Conservation (phyloP, 108 stramenopile species). For the Epipyxis sp. region DNA sequence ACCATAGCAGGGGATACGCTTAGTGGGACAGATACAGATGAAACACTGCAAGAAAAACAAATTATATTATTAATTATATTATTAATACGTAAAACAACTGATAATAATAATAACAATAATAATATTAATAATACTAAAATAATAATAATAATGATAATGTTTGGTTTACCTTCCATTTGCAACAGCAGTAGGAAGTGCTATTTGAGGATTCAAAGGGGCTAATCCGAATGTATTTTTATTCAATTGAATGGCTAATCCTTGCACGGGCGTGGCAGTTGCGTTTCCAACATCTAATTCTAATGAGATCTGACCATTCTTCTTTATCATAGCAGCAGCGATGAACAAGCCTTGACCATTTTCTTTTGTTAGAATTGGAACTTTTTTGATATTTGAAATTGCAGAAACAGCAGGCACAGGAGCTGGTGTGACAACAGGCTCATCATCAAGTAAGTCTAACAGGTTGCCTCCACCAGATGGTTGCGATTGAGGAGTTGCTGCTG, state of each 20-base stretch:
- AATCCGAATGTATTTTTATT: slow-evolving; percentile 97
- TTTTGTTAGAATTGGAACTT: background rate
- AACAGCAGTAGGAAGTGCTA: slow-evolving; percentile 72
- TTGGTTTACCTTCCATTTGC: slow-evolving; percentile 58
- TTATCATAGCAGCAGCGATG: background rate
- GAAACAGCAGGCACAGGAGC: background rate
- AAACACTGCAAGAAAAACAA: background rate
- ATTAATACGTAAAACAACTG: too few species aligned
- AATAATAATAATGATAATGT: too few species aligned
- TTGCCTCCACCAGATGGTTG: background rate
- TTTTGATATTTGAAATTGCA: background rate
- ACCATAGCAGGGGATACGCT: slow-evolving; percentile 71
- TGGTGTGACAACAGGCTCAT: background rate
- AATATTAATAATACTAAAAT: too few species aligned
- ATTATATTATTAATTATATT: background rate
- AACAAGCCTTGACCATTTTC: slow-evolving; percentile 14
- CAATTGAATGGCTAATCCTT: slow-evolving; percentile 83
- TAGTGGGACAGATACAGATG: slow-evolving; percentile 59
- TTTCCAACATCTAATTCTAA: slow-evolving; percentile 82
- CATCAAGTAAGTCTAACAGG: slow-evolving; percentile 26
- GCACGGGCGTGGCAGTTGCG: slow-evolving; percentile 62
- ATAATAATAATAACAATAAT: too few species aligned
- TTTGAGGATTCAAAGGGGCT: slow-evolving; percentile 76
- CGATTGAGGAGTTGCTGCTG: background rate
- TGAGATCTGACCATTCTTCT: slow-evolving; percentile 4